phyloP scores from a whole-genome alignment of 2,329 filamentous ascomycete genomes.

The Colletotrichum simmondsii region DNA sequence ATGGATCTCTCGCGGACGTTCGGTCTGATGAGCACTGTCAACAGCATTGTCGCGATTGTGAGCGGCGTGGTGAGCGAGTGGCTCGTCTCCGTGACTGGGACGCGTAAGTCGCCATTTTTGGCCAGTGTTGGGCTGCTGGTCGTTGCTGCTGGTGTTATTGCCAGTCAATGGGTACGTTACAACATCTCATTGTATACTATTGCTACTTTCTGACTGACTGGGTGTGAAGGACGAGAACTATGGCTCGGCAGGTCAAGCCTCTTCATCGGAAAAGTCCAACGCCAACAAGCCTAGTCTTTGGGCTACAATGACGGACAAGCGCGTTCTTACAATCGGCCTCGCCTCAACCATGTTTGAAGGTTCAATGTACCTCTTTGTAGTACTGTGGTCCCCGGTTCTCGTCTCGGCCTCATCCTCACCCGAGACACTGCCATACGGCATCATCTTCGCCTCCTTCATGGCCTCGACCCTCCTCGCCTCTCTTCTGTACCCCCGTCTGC shows the following conservation, averaged over 20 bases:
- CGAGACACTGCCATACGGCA: constrained; percentile 53
- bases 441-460: constrained; percentile 70
- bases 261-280: constrained; percentile 13
- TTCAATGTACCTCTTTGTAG: constrained; percentile 69
- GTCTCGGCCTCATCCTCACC: constrained; percentile 45
- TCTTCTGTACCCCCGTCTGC: constrained; percentile 53
- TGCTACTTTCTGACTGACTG: not conserved
- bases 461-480: constrained; percentile 69
- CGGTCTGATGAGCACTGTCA: constrained; percentile 61
- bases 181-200: not conserved
- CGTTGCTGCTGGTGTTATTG: constrained; percentile 56
- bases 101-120: constrained; percentile 61
- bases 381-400: constrained; percentile 67
- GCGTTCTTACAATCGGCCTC: constrained; percentile 60
- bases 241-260: constrained; percentile 44
- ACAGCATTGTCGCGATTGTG: constrained; percentile 65
- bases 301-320: constrained; percentile 50
- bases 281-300: constrained; percentile 34
- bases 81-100: constrained; percentile 57
- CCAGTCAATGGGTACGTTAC: constrained; percentile 55
- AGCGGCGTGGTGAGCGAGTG: constrained; percentile 64
- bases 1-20: constrained; percentile 60
- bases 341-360: constrained; percentile 68
- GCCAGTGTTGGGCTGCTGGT: constrained; percentile 50
- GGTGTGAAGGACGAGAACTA: constrained; percentile 59